Evolutionary conservation across 305 asterid species (phyloP).

Genomic region (Fraxinus angustifolia): DNA sequence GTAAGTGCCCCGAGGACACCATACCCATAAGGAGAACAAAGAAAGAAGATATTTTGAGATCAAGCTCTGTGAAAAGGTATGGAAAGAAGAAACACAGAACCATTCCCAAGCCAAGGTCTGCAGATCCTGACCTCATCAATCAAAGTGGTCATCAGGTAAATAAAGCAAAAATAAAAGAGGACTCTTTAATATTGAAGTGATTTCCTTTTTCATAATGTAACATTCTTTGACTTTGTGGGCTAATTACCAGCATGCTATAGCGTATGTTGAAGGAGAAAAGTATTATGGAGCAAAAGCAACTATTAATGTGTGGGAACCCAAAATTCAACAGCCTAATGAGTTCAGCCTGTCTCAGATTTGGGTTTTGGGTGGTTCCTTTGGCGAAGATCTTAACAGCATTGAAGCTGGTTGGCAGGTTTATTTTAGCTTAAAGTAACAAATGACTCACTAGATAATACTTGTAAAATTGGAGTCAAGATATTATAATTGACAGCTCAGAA

Average conservation of each 20-base stretch:
- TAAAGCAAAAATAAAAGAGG: conserved; percentile 3
- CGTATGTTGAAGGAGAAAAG: conserved; percentile 85
- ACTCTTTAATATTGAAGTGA: background rate
- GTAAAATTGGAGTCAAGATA: background rate
- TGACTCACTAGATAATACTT: background rate
- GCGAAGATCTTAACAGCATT: conserved; percentile 95
- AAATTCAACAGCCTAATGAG: conserved; percentile 84
- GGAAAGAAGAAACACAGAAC: conserved; percentile 64
- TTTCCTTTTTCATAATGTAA: background rate
- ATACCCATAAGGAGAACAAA: conserved; percentile 73
- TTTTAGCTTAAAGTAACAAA: background rate
- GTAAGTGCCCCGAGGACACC: conserved; percentile 56
- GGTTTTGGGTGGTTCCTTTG: conserved; percentile 93
- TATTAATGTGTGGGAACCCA: conserved; percentile 93
- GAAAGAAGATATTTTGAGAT: conserved; percentile 66
- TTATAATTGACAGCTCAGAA: background rate
- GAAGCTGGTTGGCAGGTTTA: conserved; percentile 99
- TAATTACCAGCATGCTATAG: conserved; percentile 60
- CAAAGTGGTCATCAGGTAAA: conserved; percentile 80
- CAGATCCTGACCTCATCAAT: conserved; percentile 62
- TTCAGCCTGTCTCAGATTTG: conserved; percentile 91
- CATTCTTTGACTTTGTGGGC: conserved; percentile 2
- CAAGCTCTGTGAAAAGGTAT: conserved; percentile 64
- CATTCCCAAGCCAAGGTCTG: conserved; percentile 61
- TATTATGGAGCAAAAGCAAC: conserved; percentile 92